These are phyloP conservation scores for Gentiana macrophylla DNA, from an alignment of 257 asterid species.

Conservation along the genomic window DNA sequence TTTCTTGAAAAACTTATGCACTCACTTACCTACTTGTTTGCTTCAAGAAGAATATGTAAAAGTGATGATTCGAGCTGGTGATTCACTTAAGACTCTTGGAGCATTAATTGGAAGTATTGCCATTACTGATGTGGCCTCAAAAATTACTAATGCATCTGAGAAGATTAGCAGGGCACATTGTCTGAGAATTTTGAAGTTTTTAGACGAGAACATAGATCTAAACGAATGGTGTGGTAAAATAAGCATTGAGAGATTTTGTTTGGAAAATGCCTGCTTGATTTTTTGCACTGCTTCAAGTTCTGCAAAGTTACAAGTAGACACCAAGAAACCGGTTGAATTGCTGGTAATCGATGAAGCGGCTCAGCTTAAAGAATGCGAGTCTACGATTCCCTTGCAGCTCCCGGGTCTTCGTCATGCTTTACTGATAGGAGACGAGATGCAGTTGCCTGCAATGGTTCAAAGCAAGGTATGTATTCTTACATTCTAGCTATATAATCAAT, in stretches of 20 bases:
- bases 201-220: slow-evolving; percentile 14
- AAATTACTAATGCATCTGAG: no score
- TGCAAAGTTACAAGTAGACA: slow-evolving; percentile 25
- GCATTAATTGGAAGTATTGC: no score
- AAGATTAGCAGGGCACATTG: slow-evolving; percentile 16
- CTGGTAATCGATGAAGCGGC: slow-evolving; percentile 84
- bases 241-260: slow-evolving; percentile 20
- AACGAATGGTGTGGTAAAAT: slow-evolving; percentile 2
- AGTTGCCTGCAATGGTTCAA: slow-evolving; percentile 75
- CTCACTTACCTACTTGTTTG: no score
- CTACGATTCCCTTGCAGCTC: slow-evolving; percentile 60
- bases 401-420: slow-evolving; percentile 55
- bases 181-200: slow-evolving; percentile 20
- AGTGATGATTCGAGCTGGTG: no score
- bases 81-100: no score
- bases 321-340: slow-evolving; percentile 27
- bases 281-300: slow-evolving; percentile 71
- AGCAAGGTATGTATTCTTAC: slow-evolving; percentile 46
- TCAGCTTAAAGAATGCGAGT: slow-evolving; percentile 74
- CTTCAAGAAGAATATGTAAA: no score
- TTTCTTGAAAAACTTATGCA: no score
- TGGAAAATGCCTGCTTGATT: slow-evolving; percentile 31
- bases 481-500: not conserved
- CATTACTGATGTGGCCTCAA: no score
- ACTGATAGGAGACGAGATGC: slow-evolving; percentile 72